phyloP scores from a whole-genome alignment of 208 protist genomes.

The Crithidia fasciculata region DNA sequence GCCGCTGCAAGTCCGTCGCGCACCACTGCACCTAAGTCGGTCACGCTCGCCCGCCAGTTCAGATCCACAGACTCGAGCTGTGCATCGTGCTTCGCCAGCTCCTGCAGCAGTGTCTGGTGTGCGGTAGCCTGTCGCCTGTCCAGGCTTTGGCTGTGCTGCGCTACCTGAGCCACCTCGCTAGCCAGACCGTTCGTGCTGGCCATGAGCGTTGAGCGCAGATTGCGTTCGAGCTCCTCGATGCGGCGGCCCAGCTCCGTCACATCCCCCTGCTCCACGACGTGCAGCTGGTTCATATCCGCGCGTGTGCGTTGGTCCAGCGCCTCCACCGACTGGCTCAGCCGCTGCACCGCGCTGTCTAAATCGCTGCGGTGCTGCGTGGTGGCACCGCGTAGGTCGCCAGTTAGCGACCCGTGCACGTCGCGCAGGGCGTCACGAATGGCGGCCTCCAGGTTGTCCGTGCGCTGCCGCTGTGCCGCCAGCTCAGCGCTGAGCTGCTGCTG shows the following conservation, averaged over 20 bases:
- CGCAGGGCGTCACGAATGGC: conserved; percentile 58
- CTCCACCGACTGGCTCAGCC: conserved; percentile 43
- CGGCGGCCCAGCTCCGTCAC: conserved; percentile 39
- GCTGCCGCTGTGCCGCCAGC: conserved; percentile 47
- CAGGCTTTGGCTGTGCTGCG: conserved; percentile 64
- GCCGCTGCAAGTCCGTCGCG: conserved; percentile 34
- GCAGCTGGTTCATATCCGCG: conserved; percentile 53
- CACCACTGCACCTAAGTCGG: conserved; percentile 58
- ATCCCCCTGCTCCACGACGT: conserved; percentile 51
- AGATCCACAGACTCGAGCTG: conserved; percentile 77
- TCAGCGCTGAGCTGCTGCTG: conserved; percentile 64
- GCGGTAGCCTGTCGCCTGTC: conserved; percentile 53
- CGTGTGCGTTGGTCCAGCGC: conserved; percentile 67
- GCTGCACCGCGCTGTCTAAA: conserved; percentile 40
- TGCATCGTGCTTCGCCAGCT: conserved; percentile 73
- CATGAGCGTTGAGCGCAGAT: conserved; percentile 47
- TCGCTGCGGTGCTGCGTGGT: conserved; percentile 33
- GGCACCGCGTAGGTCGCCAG: conserved; percentile 48
- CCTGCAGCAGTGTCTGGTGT: conserved; percentile 73
- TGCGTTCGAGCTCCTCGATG: conserved; percentile 42
- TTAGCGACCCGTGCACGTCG: conserved; percentile 60
- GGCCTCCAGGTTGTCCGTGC: conserved; percentile 54
- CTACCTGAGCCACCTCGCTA: conserved; percentile 61
- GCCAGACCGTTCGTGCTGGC: conserved; percentile 51
- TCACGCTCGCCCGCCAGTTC: conserved; percentile 78